Conservation (phyloP, 2,329 filamentous ascomycete species). For the Xylariales sp. region DNA sequence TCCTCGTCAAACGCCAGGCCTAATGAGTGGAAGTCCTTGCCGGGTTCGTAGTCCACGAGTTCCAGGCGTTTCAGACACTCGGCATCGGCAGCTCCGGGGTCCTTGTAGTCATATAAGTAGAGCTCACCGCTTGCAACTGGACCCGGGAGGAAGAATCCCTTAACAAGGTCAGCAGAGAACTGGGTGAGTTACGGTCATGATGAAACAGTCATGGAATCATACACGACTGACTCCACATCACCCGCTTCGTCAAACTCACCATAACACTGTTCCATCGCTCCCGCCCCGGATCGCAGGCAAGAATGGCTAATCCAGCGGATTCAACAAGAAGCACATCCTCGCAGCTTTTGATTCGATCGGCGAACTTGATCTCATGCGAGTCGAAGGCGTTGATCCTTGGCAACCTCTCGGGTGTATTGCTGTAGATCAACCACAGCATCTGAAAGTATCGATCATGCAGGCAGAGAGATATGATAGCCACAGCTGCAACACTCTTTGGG, state of each 20-base stretch:
- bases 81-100: constrained; percentile 14
- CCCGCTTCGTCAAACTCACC: constrained; percentile 23
- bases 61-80: constrained; percentile 19
- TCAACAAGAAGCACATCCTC: constrained; percentile 35
- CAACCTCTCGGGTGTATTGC: constrained; percentile 27
- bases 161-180: background rate
- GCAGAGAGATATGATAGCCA: too few relatives aligned
- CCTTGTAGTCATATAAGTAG: constrained; percentile 33
- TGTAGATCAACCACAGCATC: constrained; percentile 14
- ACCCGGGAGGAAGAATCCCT: constrained; percentile 24
- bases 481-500: too few relatives aligned
- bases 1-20: constrained; percentile 33
- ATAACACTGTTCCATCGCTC: constrained; percentile 38
- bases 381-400: constrained; percentile 21
- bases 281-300: constrained; percentile 34
- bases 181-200: background rate
- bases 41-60: constrained; percentile 18
- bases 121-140: constrained; percentile 24
- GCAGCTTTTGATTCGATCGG: constrained; percentile 33
- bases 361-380: constrained; percentile 28
- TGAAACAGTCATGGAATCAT: background rate
- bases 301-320: constrained; percentile 28
- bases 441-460: constrained; percentile 4
- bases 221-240: too few relatives aligned
- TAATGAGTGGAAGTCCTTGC: constrained; percentile 33